Evolutionary conservation across 2,329 filamentous ascomycete species (phyloP).

Genomic region (Penicillium glabrum): DNA sequence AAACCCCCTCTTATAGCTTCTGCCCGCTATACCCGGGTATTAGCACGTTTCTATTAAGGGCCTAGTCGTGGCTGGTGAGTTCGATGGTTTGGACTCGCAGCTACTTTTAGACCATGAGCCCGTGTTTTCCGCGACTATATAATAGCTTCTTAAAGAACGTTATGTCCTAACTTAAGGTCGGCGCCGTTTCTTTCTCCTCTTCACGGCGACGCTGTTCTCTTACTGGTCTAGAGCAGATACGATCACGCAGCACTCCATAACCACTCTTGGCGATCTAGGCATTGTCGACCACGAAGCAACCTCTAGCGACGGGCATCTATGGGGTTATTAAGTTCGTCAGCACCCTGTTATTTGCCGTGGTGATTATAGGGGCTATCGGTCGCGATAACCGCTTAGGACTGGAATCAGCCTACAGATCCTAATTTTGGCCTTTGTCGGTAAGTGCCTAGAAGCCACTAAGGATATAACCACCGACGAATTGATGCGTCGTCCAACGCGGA

Average conservation of each 20-base stretch:
- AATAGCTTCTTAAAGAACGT: slow-evolving; percentile 31
- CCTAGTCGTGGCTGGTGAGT: too few species aligned
- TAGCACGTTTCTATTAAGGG: too few species aligned
- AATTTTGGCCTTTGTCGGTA: slow-evolving; percentile 44
- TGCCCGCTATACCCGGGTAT: too few species aligned
- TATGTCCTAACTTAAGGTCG: slow-evolving; percentile 40
- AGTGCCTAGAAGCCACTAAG: slow-evolving; percentile 38
- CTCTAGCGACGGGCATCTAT: slow-evolving; percentile 48
- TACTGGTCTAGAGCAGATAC: slow-evolving; percentile 49
- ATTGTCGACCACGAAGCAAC: slow-evolving; percentile 23
- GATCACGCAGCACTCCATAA: slow-evolving; percentile 47
- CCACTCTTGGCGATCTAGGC: slow-evolving; percentile 26
- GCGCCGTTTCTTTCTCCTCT: slow-evolving; percentile 40
- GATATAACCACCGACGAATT: slow-evolving; percentile 12
- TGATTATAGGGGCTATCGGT: slow-evolving; percentile 48
- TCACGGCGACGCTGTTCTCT: slow-evolving; percentile 41
- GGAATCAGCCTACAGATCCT: slow-evolving; percentile 41
- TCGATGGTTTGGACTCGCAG: too few species aligned
- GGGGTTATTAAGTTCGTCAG: slow-evolving; percentile 46
- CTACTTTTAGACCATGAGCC: too few species aligned
- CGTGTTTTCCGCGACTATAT: too few species aligned
- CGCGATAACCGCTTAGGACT: slow-evolving; percentile 38
- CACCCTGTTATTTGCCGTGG: slow-evolving; percentile 43
- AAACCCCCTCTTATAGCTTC: too few species aligned
- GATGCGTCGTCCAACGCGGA: slow-evolving; percentile 21